These are phyloP conservation scores for Candida qinlingensis DNA, from an alignment of 805 yeast species.

Conservation along the genomic window DNA sequence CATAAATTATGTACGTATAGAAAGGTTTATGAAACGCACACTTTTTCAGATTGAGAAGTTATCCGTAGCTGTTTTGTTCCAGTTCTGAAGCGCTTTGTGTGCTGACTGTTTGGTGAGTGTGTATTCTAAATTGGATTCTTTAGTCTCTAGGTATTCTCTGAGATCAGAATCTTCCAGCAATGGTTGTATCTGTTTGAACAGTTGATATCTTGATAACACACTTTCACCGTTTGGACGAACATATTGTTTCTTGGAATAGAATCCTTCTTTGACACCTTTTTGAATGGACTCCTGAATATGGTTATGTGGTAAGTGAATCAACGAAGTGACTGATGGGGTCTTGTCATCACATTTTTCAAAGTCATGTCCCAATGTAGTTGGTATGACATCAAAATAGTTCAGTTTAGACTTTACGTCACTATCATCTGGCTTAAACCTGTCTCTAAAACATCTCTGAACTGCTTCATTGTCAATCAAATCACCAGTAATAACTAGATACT, in stretches of 20 bases:
- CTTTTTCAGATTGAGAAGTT: slow-evolving; percentile 27
- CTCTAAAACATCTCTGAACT: slow-evolving; percentile 16
- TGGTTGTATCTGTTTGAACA: slow-evolving; percentile 18
- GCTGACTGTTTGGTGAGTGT: slow-evolving; percentile 26
- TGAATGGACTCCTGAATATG: slow-evolving; percentile 32
- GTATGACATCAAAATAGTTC: slow-evolving; percentile 1
- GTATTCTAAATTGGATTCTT: slow-evolving; percentile 26
- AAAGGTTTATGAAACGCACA: not conserved
- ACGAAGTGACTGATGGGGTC: slow-evolving; percentile 24
- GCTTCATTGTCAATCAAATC: slow-evolving; percentile 19
- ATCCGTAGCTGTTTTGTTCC: slow-evolving; percentile 43
- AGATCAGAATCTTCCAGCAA: slow-evolving; percentile 11
- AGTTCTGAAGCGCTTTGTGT: slow-evolving; percentile 33
- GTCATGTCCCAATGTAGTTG: slow-evolving; percentile 9
- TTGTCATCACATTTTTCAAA: slow-evolving; percentile 8
- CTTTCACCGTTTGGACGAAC: slow-evolving; percentile 42
- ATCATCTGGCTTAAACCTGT: slow-evolving; percentile 5
- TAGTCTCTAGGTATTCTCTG: slow-evolving; percentile 29
- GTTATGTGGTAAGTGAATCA: slow-evolving; percentile 24
- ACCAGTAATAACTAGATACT: slow-evolving; percentile 45
- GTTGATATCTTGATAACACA: slow-evolving; percentile 26
- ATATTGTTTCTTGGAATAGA: slow-evolving; percentile 38
- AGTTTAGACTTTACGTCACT: not conserved
- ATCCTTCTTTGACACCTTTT: slow-evolving; percentile 60
- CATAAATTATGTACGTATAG: not conserved